Evolutionary conservation across 331 rosid genomes (phyloP).

Genomic region (Stylosanthes scabra): DNA sequence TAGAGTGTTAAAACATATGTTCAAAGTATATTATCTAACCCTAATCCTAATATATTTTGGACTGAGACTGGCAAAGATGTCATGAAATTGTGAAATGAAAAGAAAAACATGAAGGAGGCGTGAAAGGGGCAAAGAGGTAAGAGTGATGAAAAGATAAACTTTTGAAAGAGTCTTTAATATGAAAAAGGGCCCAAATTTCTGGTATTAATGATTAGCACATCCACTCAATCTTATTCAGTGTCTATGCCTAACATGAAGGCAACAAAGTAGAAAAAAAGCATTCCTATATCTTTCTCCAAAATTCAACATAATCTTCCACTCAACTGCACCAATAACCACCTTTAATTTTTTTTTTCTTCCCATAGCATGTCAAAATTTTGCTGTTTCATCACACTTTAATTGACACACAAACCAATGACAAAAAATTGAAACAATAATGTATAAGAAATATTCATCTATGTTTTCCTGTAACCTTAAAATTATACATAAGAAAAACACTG

Average conservation of each 20-base stretch:
- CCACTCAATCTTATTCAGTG: conserved; percentile 75
- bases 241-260: conserved; percentile 47
- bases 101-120: conserved; percentile 10
- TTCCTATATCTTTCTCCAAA: conserved; percentile 3
- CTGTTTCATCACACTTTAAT: conserved; percentile 15
- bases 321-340: conserved; percentile 34
- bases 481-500: too few species aligned
- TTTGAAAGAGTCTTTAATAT: conserved; percentile 32
- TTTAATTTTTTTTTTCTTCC: not conserved
- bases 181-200: conserved; percentile 46
- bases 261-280: conserved; percentile 40
- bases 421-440: conserved; percentile 24
- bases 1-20: too few species aligned
- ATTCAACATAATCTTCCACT: conserved; percentile 6
- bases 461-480: not conserved
- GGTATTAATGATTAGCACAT: conserved; percentile 52
- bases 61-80: too few species aligned
- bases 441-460: not conserved
- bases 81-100: too few species aligned
- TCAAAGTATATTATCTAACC: too few species aligned
- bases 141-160: conserved; percentile 35
- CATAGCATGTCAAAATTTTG: conserved; percentile 37
- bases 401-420: not conserved
- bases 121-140: conserved; percentile 25
- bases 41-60: too few species aligned